Evolutionary conservation across 257 asterid genomes (phyloP), one percentile per base, ranked within the genome.

Genomic region (Solanum rostratum): DNA sequence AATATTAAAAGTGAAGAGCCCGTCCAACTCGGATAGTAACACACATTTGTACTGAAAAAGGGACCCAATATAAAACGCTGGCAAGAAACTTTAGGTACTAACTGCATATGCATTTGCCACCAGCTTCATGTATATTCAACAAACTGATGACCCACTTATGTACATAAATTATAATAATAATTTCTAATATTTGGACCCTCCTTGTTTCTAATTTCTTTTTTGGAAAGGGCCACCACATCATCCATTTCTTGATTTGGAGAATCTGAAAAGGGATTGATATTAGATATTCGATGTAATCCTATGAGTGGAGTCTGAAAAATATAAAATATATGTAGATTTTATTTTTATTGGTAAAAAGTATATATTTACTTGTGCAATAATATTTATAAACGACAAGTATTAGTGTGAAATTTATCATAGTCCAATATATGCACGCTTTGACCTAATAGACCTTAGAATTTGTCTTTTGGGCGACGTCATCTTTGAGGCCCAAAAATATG

Each of bases 361-460:
- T 1, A 55, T 55, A 20, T 55, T 50, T 55, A 3, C 14, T 57
- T n/a, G 1, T 57, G 5, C 1, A 57, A 1, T 70, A 3, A 39
- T 20, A 18, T 5, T 37, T 37, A 18, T 39, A 19, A 39, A 39
- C 19, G 18, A 70, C 10, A 2, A 19, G 19, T 39, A 69, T 37
- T 68, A 4, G 5, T 19, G 0, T 5, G 18, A 37, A 2, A 37
- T 41, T 59, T 1, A n/a, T 22, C 0, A 22, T 0, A 11, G 0
- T 60, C 0, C 0, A 62, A 62, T 13, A 24, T 2, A 62, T 24
- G 4, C 3, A 5, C 1, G 5, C 6, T 59, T 59, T 22, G 3
- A 0, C 0, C 6, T 11, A 22, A 22, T 0, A 0, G 0, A 22
- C 0, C 0, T 22, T 11, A 11, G 1, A 12, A 22, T 11, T 59